These are phyloP conservation scores for Effrenium voratum DNA, from an alignment of 73 alveolate species.

Conservation along the genomic window DNA sequence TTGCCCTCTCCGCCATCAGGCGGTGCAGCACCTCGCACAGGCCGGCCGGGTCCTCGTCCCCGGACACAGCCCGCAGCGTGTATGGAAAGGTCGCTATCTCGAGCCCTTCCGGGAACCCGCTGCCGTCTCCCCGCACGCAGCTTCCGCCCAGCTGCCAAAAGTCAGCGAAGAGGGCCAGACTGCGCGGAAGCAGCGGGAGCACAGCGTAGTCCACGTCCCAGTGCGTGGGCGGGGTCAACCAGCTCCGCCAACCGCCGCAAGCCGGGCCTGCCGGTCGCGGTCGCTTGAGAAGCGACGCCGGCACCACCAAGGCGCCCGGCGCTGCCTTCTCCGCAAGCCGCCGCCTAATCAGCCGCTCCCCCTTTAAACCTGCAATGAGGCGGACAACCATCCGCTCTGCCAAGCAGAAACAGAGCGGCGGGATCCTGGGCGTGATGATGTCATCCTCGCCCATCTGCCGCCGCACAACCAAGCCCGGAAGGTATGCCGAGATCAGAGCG, in stretches of 20 bases:
- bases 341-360: background rate
- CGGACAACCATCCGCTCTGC: background rate
- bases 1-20: background rate
- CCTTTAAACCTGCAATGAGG: background rate
- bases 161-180: background rate
- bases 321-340: background rate
- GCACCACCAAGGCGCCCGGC: background rate
- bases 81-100: background rate
- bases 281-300: background rate
- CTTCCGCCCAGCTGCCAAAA: background rate
- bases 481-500: background rate
- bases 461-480: background rate
- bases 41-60: constrained; percentile 1
- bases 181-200: background rate
- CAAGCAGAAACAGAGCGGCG: background rate
- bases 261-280: too few species aligned
- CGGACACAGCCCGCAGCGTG: background rate
- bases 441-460: constrained; percentile 18
- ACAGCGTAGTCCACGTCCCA: constrained; percentile 7
- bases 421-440: background rate
- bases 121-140: background rate
- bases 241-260: too few species aligned
- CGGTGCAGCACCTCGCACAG: background rate
- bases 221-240: too few species aligned
- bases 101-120: constrained; percentile 6